Conservation (phyloP, 805 yeast genomes). For the Starmerella vaccinii region DNA sequence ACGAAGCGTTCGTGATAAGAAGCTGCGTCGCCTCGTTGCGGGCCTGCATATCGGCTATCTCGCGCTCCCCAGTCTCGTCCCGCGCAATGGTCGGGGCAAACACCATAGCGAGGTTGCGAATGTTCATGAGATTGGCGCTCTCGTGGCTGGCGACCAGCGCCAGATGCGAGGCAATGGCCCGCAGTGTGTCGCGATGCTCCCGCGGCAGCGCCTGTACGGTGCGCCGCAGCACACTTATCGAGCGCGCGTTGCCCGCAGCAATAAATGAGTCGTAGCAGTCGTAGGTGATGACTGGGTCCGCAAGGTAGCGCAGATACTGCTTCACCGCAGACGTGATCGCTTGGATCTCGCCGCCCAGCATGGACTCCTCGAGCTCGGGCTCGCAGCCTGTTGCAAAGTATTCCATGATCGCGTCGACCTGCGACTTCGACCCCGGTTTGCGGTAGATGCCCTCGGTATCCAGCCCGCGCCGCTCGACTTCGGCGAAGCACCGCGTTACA, state of each 20-base stretch:
- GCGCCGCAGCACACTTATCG: slow-evolving; percentile 37
- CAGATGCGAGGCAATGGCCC: slow-evolving; percentile 53
- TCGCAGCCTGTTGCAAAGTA: slow-evolving; percentile 30
- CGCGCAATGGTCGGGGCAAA: slow-evolving; percentile 89
- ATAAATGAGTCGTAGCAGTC: slow-evolving; percentile 59
- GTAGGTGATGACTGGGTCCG: slow-evolving; percentile 74
- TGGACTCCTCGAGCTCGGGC: slow-evolving; percentile 29
- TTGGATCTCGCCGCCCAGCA: slow-evolving; percentile 56
- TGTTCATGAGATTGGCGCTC: slow-evolving; percentile 64
- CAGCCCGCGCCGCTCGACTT: slow-evolving; percentile 69
- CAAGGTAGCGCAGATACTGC: slow-evolving; percentile 72
- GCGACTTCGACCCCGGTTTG: slow-evolving; percentile 72
- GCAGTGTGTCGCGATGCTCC: slow-evolving; percentile 54
- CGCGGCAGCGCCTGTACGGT: slow-evolving; percentile 49
- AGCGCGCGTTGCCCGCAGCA: slow-evolving; percentile 37
- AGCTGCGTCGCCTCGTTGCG: slow-evolving; percentile 72
- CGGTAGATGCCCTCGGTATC: slow-evolving; percentile 81
- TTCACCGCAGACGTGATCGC: slow-evolving; percentile 82
- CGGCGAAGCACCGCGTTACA: slow-evolving; percentile 58
- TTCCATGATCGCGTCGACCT: slow-evolving; percentile 41
- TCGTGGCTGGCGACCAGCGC: slow-evolving; percentile 45
- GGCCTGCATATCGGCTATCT: slow-evolving; percentile 72
- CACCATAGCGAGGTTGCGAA: slow-evolving; percentile 74
- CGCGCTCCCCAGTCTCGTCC: slow-evolving; percentile 68
- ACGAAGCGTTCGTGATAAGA: slow-evolving; percentile 34